Percentiles rank a stretch among this genome's conserved stretches.
phyloP scores from a whole-genome alignment of 1,284 basidiomycete genomes.

The Pterulicium gracile region DNA sequence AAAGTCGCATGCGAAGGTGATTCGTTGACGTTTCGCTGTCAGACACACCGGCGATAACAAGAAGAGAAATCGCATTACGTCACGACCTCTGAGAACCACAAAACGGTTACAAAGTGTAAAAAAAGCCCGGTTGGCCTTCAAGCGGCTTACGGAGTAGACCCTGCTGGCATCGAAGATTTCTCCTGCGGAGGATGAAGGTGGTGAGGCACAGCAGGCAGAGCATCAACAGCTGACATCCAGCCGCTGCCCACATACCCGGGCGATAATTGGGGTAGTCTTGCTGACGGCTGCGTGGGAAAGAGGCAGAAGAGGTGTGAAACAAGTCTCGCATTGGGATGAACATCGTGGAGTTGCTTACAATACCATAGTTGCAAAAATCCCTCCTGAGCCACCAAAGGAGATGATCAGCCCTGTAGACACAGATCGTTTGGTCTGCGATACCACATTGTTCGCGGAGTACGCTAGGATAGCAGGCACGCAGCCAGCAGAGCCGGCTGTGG shows the following conservation, averaged over 20 bases:
- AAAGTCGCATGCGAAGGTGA: no score
- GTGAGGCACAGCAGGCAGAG: background rate
- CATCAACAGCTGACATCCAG: slow-evolving; percentile 1
- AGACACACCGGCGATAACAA: background rate
- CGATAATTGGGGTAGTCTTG: slow-evolving; percentile 1
- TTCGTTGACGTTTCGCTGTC: background rate
- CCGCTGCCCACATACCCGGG: slow-evolving; percentile 1
- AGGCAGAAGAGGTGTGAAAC: background rate
- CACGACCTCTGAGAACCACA: background rate
- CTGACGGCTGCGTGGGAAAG: background rate
- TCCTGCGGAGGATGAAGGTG: slow-evolving; percentile 1
- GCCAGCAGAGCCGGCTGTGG: slow-evolving; percentile 30
- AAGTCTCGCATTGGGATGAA: no score
- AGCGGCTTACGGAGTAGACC: slow-evolving; percentile 1
- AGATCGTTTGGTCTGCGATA: slow-evolving; percentile 34
- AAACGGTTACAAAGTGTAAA: slow-evolving; percentile 1
- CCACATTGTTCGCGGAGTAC: slow-evolving; percentile 37
- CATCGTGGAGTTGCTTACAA: background rate
- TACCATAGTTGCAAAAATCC: slow-evolving; percentile 26
- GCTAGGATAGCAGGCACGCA: slow-evolving; percentile 35
- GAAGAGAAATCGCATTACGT: background rate
- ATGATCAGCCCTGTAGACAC: slow-evolving; percentile 31
- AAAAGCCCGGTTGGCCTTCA: background rate
- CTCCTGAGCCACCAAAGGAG: slow-evolving; percentile 33
- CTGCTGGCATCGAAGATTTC: background rate